Conservation (phyloP, 1,139 yeast genomes). For the Cylindricascospora bacillispora region DNA sequence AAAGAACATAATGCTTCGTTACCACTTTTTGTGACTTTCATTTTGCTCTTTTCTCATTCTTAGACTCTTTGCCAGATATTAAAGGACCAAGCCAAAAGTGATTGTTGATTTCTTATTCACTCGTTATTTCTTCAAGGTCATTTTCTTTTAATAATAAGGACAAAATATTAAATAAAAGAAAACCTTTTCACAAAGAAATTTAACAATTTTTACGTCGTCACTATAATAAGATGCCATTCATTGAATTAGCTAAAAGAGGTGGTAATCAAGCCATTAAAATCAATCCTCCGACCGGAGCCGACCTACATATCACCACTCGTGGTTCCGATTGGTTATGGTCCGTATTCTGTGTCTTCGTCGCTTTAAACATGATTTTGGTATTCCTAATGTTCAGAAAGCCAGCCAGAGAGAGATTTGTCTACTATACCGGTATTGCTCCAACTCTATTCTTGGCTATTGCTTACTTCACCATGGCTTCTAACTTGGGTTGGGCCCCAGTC, state of each 20-base stretch:
- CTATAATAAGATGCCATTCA: too few species aligned
- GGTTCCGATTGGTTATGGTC: slow-evolving; percentile 18
- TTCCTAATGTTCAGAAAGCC: slow-evolving; percentile 35
- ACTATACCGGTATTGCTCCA: slow-evolving; percentile 29
- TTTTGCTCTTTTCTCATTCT: too few species aligned
- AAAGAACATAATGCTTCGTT: too few species aligned
- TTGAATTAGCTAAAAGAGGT: slow-evolving; percentile 13
- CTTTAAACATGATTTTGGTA: slow-evolving; percentile 27
- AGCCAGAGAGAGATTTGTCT: slow-evolving; percentile 10
- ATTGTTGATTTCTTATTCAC: too few species aligned
- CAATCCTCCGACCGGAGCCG: slow-evolving; percentile 12
- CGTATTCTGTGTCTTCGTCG: slow-evolving; percentile 31
- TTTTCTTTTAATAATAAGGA: too few species aligned
- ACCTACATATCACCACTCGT: slow-evolving; percentile 13
- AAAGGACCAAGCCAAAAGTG: too few species aligned
- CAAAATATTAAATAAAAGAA: too few species aligned
- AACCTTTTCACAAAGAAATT: too few species aligned
- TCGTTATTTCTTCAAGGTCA: too few species aligned
- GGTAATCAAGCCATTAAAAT: slow-evolving; percentile 14
- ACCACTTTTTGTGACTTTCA: too few species aligned
- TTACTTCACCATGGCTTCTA: slow-evolving; percentile 54
- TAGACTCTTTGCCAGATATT: too few species aligned
- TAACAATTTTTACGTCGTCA: too few species aligned
- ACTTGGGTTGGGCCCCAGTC: slow-evolving; percentile 50
- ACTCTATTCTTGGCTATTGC: slow-evolving; percentile 36